Percentiles rank a stretch among this genome's conserved stretches.
These are phyloP conservation scores for Fusarium incarnatum DNA, from an alignment of 2,329 filamentous ascomycete genomes.

Conservation along the genomic window DNA sequence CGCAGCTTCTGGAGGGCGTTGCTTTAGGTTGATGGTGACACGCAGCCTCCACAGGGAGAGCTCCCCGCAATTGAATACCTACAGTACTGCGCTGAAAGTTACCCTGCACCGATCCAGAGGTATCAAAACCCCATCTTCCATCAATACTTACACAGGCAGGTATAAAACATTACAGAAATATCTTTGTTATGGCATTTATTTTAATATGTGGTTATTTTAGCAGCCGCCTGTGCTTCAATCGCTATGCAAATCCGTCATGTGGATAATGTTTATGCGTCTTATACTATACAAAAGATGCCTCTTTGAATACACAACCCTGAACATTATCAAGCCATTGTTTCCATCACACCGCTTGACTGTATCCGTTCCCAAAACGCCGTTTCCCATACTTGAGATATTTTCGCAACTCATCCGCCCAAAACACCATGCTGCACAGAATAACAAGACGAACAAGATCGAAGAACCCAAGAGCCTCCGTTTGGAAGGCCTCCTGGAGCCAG, in stretches of 20 bases:
- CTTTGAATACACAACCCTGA: background rate
- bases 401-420: slow-evolving; percentile 92
- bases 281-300: slow-evolving; percentile 25
- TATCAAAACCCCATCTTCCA: no score
- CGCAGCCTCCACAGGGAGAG: slow-evolving; percentile 34
- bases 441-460: slow-evolving; percentile 80
- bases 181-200: background rate
- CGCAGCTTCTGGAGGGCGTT: slow-evolving; percentile 22
- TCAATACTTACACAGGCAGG: background rate
- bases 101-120: slow-evolving; percentile 37
- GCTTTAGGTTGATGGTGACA: slow-evolving; percentile 41
- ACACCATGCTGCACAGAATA: slow-evolving; percentile 85
- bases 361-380: slow-evolving; percentile 68
- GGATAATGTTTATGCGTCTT: slow-evolving; percentile 19
- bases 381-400: slow-evolving; percentile 79
- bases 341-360: slow-evolving; percentile 74
- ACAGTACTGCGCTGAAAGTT: background rate
- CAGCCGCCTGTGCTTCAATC: background rate
- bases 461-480: slow-evolving; percentile 86
- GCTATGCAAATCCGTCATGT: slow-evolving; percentile 31
- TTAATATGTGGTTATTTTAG: background rate
- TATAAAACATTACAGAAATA: background rate
- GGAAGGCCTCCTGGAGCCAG: slow-evolving; percentile 92
- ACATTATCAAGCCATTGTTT: slow-evolving; percentile 7
- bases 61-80: slow-evolving; percentile 37